Base-by-base conservation (phyloP, 345 rosid genomes). In the Eutrema heterophyllum region DNA sequence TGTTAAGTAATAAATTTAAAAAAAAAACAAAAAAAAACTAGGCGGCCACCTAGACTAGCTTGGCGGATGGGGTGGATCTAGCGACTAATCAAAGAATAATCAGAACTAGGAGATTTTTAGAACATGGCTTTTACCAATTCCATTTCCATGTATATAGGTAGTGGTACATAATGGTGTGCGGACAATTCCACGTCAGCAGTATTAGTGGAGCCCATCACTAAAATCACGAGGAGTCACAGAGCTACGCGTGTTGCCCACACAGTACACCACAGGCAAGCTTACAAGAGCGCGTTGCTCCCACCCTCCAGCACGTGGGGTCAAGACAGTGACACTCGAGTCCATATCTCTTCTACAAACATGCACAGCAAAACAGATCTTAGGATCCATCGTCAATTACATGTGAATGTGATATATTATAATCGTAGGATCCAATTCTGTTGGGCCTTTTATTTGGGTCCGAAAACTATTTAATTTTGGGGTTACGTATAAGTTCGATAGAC, bases 281-380 rank as follows among this genome's bases (percentile, higher is more conserved):
- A 13, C 66, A 65, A 45, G 16, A 38, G 72, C 72, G 78, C 78
- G 78, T 56, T 66, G 72, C 66, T 15, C 35, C 59, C 60, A 73
- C 66, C 51, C 35, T 46, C 33, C 15, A 15, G 9, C 78, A 73
- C 78, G 67, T 65, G 78, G 72, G 78, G 67, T 73, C 59, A 13
- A 27, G 59, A 65, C 35, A 2, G 0, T 38, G 43, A 55, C 66
- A 15, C 58, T 55, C 7, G 44, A 30, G 2, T 45, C 66, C 38
- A 33, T 21, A 46, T 24, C 49, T 58, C 35, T 58, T 4, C 4
- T 61, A 21, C 66, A 24, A 18, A 43, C 46, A 43, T 24, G 27
- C 30, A 6, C 32, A 21, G 24, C 24, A 61, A 38, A n/a, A n/a
- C n/a, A n/a, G n/a, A n/a, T n/a, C n/a, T n/a, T n/a, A n/a, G n/a